Percentiles rank a stretch among this genome's conserved stretches.
Evolutionary conservation across 345 rosid species (phyloP).

Genomic region (Punica granatum): DNA sequence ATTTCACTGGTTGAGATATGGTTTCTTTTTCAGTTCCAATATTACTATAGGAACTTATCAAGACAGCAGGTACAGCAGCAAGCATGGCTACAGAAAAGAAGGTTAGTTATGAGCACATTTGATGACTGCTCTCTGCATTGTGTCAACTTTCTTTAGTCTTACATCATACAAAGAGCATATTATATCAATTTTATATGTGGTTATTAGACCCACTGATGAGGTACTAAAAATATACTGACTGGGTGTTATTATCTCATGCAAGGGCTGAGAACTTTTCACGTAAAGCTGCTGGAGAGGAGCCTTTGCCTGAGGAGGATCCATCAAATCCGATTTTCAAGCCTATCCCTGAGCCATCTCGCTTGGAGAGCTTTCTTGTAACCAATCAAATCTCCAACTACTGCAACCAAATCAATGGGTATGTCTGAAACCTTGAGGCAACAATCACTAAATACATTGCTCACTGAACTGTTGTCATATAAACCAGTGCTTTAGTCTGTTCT

Average conservation of each 20-base stretch:
- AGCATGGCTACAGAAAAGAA: constrained; percentile 98
- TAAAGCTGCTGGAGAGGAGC: constrained; percentile 85
- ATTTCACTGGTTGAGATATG: constrained; percentile 6
- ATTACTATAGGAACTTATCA: constrained; percentile 64
- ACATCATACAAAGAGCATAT: background rate
- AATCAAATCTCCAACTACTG: constrained; percentile 90
- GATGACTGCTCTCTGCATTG: background rate
- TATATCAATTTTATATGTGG: background rate
- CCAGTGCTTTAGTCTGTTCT: background rate
- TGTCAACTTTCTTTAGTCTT: background rate
- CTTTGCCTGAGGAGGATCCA: constrained; percentile 96
- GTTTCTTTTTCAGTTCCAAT: constrained; percentile 66
- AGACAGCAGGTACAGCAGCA: constrained; percentile 99
- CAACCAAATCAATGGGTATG: constrained; percentile 96
- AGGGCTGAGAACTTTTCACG: constrained; percentile 89
- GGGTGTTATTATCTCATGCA: constrained; percentile 18
- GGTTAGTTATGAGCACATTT: constrained; percentile 24
- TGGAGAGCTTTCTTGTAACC: constrained; percentile 92
- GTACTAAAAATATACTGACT: background rate
- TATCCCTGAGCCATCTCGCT: constrained; percentile 82
- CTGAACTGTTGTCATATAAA: background rate
- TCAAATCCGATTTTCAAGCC: constrained; percentile 88
- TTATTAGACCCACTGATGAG: background rate
- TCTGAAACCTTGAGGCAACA: background rate
- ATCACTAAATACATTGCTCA: background rate